phyloP scores from a whole-genome alignment of 1,284 basidiomycete species.

The Ceratobasidium papillatum region DNA sequence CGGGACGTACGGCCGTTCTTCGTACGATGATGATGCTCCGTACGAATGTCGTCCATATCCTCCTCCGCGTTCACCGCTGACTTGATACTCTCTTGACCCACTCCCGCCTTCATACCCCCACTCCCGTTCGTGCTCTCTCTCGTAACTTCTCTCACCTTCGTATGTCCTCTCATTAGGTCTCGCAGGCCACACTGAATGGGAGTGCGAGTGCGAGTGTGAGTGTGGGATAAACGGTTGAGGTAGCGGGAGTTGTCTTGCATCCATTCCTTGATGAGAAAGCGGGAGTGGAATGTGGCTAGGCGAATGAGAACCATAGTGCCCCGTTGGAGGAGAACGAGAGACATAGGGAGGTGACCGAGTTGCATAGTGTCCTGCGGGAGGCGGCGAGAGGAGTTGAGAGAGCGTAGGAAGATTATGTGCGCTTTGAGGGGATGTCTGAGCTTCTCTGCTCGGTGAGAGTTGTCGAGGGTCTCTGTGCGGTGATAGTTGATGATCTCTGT shows the following conservation, averaged over 20 bases:
- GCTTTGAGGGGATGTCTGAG: not conserved
- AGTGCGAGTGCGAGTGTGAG: too few species aligned
- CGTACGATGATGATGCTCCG: too few species aligned
- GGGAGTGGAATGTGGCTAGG: not conserved
- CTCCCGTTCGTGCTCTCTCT: not conserved
- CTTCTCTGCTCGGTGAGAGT: not conserved
- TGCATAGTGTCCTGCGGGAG: not conserved
- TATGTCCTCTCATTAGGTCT: not conserved
- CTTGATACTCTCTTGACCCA: conserved; percentile 13
- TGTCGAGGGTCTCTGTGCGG: not conserved
- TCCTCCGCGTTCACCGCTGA: conserved; percentile 14
- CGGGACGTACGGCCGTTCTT: conserved; percentile 1
- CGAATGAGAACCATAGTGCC: not conserved
- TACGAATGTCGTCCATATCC: not conserved
- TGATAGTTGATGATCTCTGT: not conserved
- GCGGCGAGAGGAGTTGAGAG: not conserved
- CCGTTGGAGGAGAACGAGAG: not conserved
- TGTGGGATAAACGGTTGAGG: conserved; percentile 7
- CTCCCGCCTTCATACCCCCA: not conserved
- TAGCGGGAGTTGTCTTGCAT: not conserved
- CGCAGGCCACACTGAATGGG: conserved; percentile 15
- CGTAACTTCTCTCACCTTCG: conserved; percentile 10
- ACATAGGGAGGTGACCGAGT: not conserved
- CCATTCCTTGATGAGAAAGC: not conserved
- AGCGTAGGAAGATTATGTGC: not conserved